Evolutionary conservation across 1,284 basidiomycete species (phyloP).

Genomic region (Ganoderma multipileum): DNA sequence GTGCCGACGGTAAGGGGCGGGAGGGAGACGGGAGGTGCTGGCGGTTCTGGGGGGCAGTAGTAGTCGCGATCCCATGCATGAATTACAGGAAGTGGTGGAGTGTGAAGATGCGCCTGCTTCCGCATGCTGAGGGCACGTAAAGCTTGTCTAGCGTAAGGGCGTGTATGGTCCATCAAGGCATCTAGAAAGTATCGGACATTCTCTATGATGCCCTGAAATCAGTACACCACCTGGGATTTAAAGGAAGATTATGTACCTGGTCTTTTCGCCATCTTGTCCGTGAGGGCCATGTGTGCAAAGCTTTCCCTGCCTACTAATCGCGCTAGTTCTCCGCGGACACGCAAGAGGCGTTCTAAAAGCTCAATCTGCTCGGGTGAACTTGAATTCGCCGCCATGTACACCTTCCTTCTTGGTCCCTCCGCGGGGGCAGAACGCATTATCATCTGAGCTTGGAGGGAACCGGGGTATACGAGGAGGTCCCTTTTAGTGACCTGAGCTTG

Average conservation of each 20-base stretch:
- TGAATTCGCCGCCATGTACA: slow-evolving; percentile 80
- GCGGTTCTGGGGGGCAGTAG: slow-evolving; percentile 81
- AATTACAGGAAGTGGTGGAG: slow-evolving; percentile 65
- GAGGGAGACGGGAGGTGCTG: slow-evolving; percentile 73
- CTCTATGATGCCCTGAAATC: slow-evolving; percentile 48
- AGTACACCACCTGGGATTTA: no score
- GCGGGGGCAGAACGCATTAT: slow-evolving; percentile 88
- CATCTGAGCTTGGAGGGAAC: slow-evolving; percentile 90
- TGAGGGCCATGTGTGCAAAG: slow-evolving; percentile 84
- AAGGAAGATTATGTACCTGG: no score
- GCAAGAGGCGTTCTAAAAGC: slow-evolving; percentile 79
- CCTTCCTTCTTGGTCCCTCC: slow-evolving; percentile 80
- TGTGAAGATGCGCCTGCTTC: slow-evolving; percentile 74
- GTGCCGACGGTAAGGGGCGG: slow-evolving; percentile 83
- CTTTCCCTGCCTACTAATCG: slow-evolving; percentile 82
- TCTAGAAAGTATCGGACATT: slow-evolving; percentile 88
- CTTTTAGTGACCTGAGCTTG: slow-evolving; percentile 79
- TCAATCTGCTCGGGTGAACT: slow-evolving; percentile 75
- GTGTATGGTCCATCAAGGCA: slow-evolving; percentile 79
- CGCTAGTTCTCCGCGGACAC: slow-evolving; percentile 81
- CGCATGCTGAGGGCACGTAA: slow-evolving; percentile 73
- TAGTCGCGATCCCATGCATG: slow-evolving; percentile 95
- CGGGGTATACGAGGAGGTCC: slow-evolving; percentile 79
- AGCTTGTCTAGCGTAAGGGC: slow-evolving; percentile 76
- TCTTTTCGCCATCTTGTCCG: slow-evolving; percentile 95